phyloP scores from a whole-genome alignment of 139 green algal genomes.

The Tetraselmis chui region DNA sequence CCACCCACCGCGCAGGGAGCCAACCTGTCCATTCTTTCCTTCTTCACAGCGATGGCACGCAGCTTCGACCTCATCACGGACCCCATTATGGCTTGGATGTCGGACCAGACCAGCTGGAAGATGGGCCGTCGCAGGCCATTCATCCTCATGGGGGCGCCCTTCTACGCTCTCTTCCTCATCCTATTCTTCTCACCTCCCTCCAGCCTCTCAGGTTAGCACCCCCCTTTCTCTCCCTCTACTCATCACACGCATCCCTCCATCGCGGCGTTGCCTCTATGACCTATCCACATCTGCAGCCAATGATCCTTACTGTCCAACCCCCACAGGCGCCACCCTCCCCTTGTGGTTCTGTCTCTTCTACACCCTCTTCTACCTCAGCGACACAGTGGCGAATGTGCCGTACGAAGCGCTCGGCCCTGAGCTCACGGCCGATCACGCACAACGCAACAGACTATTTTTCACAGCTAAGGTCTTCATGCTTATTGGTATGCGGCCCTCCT shows the following conservation, averaged over 20 bases:
- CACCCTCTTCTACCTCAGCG: constrained; percentile 25
- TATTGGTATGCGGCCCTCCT: constrained; percentile 9
- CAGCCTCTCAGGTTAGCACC: background rate
- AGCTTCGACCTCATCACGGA: constrained; percentile 29
- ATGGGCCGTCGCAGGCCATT: constrained; percentile 21
- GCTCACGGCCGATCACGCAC: constrained; percentile 17
- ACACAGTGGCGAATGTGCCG: constrained; percentile 28
- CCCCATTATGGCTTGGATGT: constrained; percentile 26
- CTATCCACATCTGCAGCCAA: no score
- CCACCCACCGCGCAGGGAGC: constrained; percentile 12
- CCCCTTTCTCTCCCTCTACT: background rate
- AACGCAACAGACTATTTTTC: constrained; percentile 30
- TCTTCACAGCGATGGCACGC: constrained; percentile 30
- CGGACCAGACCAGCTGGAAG: constrained; percentile 10
- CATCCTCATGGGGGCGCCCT: constrained; percentile 14
- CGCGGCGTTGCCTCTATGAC: no score
- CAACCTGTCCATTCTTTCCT: constrained; percentile 24
- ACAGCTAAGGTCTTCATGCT: constrained; percentile 27
- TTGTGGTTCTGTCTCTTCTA: constrained; percentile 31
- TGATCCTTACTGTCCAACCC: background rate
- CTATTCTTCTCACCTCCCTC: constrained; percentile 13
- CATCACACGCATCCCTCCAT: background rate
- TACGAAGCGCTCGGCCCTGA: constrained; percentile 34
- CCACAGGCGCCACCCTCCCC: background rate
- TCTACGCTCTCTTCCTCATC: constrained; percentile 16